These are phyloP conservation scores for Marchantia paleacea DNA, from an alignment of 225 moss, liverwort and hornwort species.

Conservation along the genomic window DNA sequence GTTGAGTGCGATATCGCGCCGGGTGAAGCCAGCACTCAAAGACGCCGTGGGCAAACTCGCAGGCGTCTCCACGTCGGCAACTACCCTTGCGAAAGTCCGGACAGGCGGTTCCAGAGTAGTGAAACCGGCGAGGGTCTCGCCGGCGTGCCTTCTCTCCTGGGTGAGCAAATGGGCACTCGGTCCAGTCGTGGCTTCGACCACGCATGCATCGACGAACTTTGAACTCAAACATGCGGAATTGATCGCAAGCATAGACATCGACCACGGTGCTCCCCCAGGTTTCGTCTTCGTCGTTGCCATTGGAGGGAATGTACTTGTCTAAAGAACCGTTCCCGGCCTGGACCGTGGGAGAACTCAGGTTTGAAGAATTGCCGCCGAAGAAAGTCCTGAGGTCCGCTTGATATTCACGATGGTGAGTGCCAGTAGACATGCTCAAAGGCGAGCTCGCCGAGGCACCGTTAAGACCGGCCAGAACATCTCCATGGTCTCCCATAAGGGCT, in stretches of 20 bases:
- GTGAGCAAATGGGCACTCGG: slow-evolving; percentile 97
- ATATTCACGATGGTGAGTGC: slow-evolving; percentile 24
- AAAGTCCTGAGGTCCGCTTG: slow-evolving; percentile 43
- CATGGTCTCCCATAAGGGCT: slow-evolving; percentile 32
- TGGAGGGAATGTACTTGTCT: slow-evolving; percentile 85
- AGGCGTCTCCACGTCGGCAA: slow-evolving; percentile 91
- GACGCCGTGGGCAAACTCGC: slow-evolving; percentile 96
- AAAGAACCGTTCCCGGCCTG: slow-evolving; percentile 48
- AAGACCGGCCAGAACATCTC: slow-evolving; percentile 41
- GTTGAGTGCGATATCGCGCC: slow-evolving; percentile 91
- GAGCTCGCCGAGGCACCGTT: slow-evolving; percentile 36
- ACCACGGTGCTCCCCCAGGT: slow-evolving; percentile 69
- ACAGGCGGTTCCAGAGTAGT: slow-evolving; percentile 95
- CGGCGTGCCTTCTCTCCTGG: slow-evolving; percentile 96
- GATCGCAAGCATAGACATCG: slow-evolving; percentile 96
- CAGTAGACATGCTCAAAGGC: slow-evolving; percentile 42
- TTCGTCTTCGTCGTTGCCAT: slow-evolving; percentile 84
- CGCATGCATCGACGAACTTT: slow-evolving; percentile 99
- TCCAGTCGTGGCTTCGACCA: slow-evolving; percentile 98
- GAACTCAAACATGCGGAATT: slow-evolving; percentile 99
- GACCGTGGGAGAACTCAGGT: slow-evolving; percentile 75
- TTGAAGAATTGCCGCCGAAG: slow-evolving; percentile 49
- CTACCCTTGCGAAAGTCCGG: slow-evolving; percentile 97
- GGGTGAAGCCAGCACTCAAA: slow-evolving; percentile 99
- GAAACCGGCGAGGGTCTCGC: slow-evolving; percentile 92